phyloP scores from a whole-genome alignment of 257 asterid genomes.

The Penstemon barbatus region DNA sequence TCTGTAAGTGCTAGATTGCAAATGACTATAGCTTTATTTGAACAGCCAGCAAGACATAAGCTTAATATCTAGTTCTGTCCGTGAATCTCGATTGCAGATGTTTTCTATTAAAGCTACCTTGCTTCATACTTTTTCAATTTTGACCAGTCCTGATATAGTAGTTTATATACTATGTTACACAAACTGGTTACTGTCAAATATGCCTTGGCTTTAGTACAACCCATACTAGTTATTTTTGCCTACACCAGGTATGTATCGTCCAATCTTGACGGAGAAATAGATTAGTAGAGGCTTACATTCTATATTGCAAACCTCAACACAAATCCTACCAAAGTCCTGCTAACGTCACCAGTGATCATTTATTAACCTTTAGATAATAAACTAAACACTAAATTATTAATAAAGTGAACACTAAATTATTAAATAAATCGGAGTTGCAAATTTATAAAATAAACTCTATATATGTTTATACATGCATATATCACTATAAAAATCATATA shows the following conservation, averaged over 20 bases:
- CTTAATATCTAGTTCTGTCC: neutral
- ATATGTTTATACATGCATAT: neutral
- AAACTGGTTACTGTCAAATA: too few relatives aligned
- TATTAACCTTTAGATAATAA: neutral
- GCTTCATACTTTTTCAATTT: neutral
- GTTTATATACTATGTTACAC: neutral
- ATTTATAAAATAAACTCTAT: neutral
- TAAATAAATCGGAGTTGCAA: too few relatives aligned
- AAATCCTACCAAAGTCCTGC: slow-evolving; percentile 7
- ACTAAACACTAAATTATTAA: neutral
- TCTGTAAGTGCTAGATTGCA: slow-evolving; percentile 26
- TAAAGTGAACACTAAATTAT: neutral
- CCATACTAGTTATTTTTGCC: neutral
- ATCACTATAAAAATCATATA: slow-evolving; percentile 9
- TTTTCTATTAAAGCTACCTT: neutral
- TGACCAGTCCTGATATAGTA: slow-evolving; percentile 11
- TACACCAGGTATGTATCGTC: neutral
- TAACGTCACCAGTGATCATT: neutral
- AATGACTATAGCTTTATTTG: slow-evolving; percentile 9
- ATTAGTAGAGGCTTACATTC: neutral
- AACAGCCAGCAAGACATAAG: slow-evolving; percentile 12
- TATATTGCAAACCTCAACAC: slow-evolving; percentile 10
- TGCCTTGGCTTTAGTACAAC: neutral
- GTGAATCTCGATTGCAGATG: slow-evolving; percentile 10
- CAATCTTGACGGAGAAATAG: slow-evolving; percentile 1